These are phyloP conservation scores for Gyromitra esculenta DNA, from an alignment of 2,329 filamentous ascomycete genomes.

Conservation along the genomic window DNA sequence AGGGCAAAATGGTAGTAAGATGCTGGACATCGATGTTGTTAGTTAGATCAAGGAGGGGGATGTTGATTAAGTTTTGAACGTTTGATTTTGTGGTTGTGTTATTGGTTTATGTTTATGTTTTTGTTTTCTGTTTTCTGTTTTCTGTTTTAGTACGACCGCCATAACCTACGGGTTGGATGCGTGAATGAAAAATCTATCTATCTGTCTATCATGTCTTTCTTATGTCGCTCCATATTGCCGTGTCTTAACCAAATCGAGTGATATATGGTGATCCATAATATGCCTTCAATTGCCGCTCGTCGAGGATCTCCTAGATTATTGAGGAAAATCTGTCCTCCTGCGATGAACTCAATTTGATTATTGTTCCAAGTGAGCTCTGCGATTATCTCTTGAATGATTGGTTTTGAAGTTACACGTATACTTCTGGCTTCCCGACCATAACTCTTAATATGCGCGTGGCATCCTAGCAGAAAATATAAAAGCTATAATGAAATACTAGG, in stretches of 20 bases:
- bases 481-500: not conserved
- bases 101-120: too few species aligned
- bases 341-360: not conserved
- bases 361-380: not conserved
- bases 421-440: not conserved
- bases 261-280: not conserved
- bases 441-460: not conserved
- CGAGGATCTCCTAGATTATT: not conserved
- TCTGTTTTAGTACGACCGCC: too few species aligned
- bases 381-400: not conserved
- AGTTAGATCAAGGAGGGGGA: too few species aligned
- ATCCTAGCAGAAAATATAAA: not conserved
- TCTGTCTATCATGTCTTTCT: too few species aligned
- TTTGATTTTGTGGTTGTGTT: too few species aligned
- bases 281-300: not conserved
- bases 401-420: not conserved
- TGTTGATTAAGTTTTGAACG: too few species aligned
- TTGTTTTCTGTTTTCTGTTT: too few species aligned
- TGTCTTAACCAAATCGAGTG: not conserved
- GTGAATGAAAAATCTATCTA: too few species aligned
- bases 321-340: not conserved
- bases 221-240: too few species aligned
- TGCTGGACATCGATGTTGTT: too few species aligned
- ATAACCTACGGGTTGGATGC: too few species aligned
- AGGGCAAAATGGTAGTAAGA: too few species aligned